A percentile compares a stretch with the other conserved stretches of the same genome.
Conservation (phyloP, 768 basidiomycete species). For the Boletus eberwhitei region DNA sequence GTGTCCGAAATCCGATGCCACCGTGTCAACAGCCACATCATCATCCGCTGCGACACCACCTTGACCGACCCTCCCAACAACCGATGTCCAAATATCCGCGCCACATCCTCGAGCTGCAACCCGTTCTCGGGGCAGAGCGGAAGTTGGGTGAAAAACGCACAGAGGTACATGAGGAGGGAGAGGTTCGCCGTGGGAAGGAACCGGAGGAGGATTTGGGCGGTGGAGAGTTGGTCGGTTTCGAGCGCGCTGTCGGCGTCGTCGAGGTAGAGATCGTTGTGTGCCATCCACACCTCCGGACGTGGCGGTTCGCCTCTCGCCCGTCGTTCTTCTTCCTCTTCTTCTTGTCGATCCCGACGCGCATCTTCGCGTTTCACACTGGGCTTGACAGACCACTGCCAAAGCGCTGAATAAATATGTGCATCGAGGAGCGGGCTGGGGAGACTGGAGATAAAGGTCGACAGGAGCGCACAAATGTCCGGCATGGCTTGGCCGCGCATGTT, state of each 20-base stretch:
- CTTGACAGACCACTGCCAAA: conserved; percentile 44
- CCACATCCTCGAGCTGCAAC: conserved; percentile 43
- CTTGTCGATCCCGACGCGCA: conserved; percentile 26
- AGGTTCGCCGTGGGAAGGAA: conserved; percentile 42
- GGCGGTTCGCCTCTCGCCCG: conserved; percentile 28
- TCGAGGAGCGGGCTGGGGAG: conserved; percentile 47
- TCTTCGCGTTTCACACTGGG: conserved; percentile 39
- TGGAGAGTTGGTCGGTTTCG: conserved; percentile 34
- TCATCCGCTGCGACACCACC: conserved; percentile 25
- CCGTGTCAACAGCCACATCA: conserved; percentile 33
- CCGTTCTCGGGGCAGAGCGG: conserved; percentile 50
- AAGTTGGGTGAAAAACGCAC: conserved; percentile 49
- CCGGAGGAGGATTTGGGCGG: conserved; percentile 48
- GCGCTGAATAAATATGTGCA: conserved; percentile 37
- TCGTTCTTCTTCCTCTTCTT: conserved; percentile 33
- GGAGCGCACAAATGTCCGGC: conserved; percentile 43
- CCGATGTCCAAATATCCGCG: conserved; percentile 43
- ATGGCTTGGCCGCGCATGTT: conserved; percentile 36
- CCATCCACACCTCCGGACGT: conserved; percentile 7
- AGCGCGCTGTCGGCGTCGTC: conserved; percentile 20
- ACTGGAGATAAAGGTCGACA: conserved; percentile 46
- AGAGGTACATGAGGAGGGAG: conserved; percentile 43
- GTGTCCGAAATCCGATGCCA: conserved; percentile 27
- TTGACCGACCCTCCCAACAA: conserved; percentile 36
- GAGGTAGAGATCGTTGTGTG: conserved; percentile 14